These are phyloP conservation scores for Globisporangium megalacanthum DNA, from an alignment of 352 stramenopile genomes.

Conservation along the genomic window DNA sequence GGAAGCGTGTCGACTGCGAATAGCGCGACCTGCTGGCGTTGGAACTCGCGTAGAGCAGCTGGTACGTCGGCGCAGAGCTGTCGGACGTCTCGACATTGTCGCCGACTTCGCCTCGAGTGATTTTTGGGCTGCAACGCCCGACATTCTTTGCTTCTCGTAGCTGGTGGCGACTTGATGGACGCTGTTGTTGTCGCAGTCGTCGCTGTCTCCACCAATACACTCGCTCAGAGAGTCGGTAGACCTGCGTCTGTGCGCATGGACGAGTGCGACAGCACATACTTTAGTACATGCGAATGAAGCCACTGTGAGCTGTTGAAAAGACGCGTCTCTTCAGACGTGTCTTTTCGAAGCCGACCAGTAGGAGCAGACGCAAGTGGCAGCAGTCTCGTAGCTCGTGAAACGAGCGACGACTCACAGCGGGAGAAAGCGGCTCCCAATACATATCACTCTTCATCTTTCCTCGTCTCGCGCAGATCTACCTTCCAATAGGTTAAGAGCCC, in stretches of 20 bases:
- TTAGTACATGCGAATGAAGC: constrained; percentile 52
- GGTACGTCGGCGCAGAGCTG: constrained; percentile 11
- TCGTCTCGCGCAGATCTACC: no score
- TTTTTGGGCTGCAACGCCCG: background rate
- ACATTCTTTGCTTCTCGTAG: background rate
- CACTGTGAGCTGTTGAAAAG: no score
- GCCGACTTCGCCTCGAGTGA: background rate
- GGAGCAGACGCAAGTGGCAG: no score
- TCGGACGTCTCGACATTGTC: background rate
- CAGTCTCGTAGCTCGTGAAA: no score
- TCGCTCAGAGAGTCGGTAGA: constrained; percentile 20
- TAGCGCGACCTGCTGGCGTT: constrained; percentile 41
- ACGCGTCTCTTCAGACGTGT: no score
- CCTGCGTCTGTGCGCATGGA: constrained; percentile 17
- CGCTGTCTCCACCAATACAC: background rate
- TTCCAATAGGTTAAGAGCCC: no score
- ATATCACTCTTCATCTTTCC: no score
- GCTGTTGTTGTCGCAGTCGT: constrained; percentile 13
- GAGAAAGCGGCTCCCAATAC: no score
- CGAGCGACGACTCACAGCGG: no score
- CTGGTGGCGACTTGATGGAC: background rate
- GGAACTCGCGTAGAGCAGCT: constrained; percentile 59
- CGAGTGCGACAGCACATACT: constrained; percentile 34
- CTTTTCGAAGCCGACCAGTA: no score
- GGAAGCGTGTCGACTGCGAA: constrained; percentile 31